Evolutionary conservation across 192 early-diverging fungal genomes (phyloP), one percentile per base, ranked within the genome.

Genomic region (Backusella circina): DNA sequence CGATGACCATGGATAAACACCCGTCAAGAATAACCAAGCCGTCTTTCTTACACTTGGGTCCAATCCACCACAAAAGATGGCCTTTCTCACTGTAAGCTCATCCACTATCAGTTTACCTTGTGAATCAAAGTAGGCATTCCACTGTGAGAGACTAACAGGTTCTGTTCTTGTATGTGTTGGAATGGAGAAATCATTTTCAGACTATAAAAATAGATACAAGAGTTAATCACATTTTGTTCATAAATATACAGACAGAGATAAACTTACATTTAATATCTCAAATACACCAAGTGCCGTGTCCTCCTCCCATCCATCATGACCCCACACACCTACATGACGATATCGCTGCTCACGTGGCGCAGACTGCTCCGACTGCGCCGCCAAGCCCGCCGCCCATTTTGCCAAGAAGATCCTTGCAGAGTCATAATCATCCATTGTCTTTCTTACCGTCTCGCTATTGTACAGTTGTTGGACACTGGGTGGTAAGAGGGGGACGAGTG

Each of bases 1-100:
- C 6, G 91, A 93, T 30, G 86, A 79, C 95, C 95, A 99, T 13
- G 94, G 87, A 77, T 94, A 97, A 4, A 98, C 86, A 15, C 86
- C 87, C 36, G 96, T 80, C 65, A 99, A 84, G 76, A 93, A 99
- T 72, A 94, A 93, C 96, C 96, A 98, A 9, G 95, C 94, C 31
- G 94, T 86, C 7, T 90, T 88, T 23, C 95, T 88, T 51, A 96
- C 88, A 47, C 91, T 90, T 65, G 89, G 86, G 35, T 94, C 92
- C 2, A 98, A 84, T 5, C 97, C 95, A 26, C 93, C 92, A 35
- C 90, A 80, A 73, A 94, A 95, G 26, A 94, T 84, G 16, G 84
- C 84, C 12, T 85, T 82, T 33, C 88, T 85, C 0, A 93, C 85
- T 8, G 84, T 74, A 16, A 82, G 85, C 28, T 89, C 71, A 36